Base-by-base conservation (phyloP, 2,329 filamentous ascomycete species). In the Nothopassalora personata region DNA sequence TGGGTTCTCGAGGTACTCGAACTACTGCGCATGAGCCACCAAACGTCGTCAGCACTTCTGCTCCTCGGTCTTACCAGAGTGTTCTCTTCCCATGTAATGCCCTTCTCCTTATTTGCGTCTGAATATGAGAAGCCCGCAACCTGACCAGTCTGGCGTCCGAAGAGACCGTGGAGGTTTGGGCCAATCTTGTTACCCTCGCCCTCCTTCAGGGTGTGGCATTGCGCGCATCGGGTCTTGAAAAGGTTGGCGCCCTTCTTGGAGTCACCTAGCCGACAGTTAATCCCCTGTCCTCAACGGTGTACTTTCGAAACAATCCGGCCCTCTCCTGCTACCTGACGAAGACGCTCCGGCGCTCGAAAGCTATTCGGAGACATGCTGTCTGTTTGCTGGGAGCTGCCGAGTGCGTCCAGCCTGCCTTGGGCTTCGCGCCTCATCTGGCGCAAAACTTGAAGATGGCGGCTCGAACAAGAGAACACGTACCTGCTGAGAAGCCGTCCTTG, bases 1-100 rank as follows among this genome's bases (percentile, higher is more conserved):
- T 82, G 94, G 94, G 89, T 97, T 97, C 86, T 99, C 94, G 74
- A 99, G 92, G 87, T 99, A 99, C 69, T 87, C 85, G 81, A 96
- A 97, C 90, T 92, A 71, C 52, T 19, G 23, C 18, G 15, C 10
- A 57, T 67, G 56, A 67, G 62, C 56, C 18, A 18, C 9, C 18
- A 23, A 19, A 47, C 45, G 3, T 13, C 46, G 18, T 10, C 9
- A 30, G 3, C 31, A 11, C 23, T 51, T 11, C 23, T 51, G 5
- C 18, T 23, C 6, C 34, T 34, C 23, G 23, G 31, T 49, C 23
- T 60, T 84, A 93, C 89, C 72, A 99, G 85, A 79, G 90, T 89
- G 67, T 86, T 78, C 75, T 96, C 86, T 70, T 91, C 80, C 94
- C 94, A 99, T 72, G 80, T 83, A 71, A 99, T 86, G 73, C 88